Conservation (phyloP, 2,329 filamentous ascomycete genomes). For the Trichoderma afroharzianum region DNA sequence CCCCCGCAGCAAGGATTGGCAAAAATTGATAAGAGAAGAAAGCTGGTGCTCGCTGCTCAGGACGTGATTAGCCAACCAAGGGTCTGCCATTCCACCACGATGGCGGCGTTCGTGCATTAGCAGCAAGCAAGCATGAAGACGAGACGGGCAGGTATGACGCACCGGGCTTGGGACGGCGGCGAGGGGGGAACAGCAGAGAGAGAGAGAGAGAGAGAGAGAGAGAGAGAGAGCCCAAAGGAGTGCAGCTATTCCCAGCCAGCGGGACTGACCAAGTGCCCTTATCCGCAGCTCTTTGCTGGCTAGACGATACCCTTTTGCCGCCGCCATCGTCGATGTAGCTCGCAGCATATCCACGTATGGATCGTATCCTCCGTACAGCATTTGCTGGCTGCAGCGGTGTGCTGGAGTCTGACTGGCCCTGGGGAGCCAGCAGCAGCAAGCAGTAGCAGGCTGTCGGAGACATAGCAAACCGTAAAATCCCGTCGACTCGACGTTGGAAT, state of each 20-base stretch:
- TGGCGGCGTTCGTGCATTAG: constrained; percentile 18
- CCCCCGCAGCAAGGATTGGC: constrained; percentile 6
- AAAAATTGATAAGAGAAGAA: constrained; percentile 14
- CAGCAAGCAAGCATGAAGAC: constrained; percentile 13
- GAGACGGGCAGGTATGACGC: constrained; percentile 20
- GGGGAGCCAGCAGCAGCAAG: neutral
- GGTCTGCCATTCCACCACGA: constrained; percentile 1
- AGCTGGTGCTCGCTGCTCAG: neutral
- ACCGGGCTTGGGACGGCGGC: neutral
- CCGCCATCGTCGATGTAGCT: neutral
- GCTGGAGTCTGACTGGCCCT: neutral
- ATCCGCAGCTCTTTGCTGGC: constrained; percentile 9
- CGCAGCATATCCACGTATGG: neutral
- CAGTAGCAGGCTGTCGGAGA: neutral
- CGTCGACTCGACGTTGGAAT: constrained; percentile 9
- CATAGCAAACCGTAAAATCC: constrained; percentile 14
- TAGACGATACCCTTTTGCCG: neutral
- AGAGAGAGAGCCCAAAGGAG: neutral
- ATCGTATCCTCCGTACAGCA: neutral
- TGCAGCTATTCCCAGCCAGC: constrained; percentile 10
- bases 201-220: no score
- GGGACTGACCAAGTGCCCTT: neutral
- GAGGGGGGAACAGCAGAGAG: neutral
- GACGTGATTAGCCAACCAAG: constrained; percentile 13
- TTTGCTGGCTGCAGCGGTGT: constrained; percentile 11